A percentile compares a stretch with the other conserved stretches of the same genome.
phyloP scores from a whole-genome alignment of 202 grass and related monocot species.

The Carex sylvatica region DNA sequence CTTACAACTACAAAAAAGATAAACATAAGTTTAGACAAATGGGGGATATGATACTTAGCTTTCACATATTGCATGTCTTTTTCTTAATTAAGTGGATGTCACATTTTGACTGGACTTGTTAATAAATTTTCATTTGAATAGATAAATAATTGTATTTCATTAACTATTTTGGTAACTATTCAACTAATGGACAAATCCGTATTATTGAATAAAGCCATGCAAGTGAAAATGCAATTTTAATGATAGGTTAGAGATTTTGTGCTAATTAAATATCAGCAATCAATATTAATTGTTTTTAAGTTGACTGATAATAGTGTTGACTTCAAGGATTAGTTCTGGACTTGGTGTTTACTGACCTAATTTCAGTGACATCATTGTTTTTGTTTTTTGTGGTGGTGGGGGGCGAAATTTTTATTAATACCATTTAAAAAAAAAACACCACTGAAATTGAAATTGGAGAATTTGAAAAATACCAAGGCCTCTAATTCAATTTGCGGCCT shows the following conservation, averaged over 20 bases:
- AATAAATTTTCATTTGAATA: background rate
- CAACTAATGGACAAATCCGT: background rate
- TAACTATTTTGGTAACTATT: background rate
- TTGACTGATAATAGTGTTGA: background rate
- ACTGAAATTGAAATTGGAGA: no score
- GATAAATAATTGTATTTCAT: background rate
- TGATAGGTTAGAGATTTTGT: background rate
- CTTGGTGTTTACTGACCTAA: background rate
- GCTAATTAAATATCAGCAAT: background rate
- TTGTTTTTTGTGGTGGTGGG: no score
- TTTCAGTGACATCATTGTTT: slow-evolving; percentile 27
- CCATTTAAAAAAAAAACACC: no score
- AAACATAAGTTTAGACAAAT: background rate
- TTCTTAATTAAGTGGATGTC: background rate
- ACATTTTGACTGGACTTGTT: background rate
- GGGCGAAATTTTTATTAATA: no score
- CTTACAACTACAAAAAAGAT: background rate
- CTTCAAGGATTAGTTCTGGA: slow-evolving; percentile 6
- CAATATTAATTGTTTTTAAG: background rate
- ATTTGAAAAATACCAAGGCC: no score
- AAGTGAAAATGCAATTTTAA: background rate
- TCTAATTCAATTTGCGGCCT: no score
- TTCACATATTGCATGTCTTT: background rate
- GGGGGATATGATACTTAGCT: background rate
- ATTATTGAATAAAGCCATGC: background rate